Conservation (phyloP, 1,284 basidiomycete species). For the Cutaneotrichosporon sp. region DNA sequence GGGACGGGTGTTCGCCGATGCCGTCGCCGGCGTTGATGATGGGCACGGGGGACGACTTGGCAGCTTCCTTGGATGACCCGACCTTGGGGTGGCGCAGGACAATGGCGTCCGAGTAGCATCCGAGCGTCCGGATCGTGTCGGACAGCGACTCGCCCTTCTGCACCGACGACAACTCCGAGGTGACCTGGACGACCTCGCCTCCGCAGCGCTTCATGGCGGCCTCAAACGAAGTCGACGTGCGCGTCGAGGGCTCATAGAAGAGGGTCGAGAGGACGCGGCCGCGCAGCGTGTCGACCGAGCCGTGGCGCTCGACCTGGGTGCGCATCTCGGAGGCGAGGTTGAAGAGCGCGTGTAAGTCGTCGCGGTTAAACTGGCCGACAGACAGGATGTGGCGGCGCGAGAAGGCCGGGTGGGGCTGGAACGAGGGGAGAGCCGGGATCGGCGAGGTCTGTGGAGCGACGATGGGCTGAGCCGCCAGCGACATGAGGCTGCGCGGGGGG, state of each 20-base stretch:
- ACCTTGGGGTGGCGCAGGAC: constrained; percentile 92
- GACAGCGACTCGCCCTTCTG: constrained; percentile 90
- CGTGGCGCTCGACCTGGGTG: constrained; percentile 86
- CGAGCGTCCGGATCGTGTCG: constrained; percentile 91
- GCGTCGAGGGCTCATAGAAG: constrained; percentile 97
- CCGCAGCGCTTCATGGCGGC: constrained; percentile 98
- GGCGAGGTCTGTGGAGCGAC: constrained; percentile 15
- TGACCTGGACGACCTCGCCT: constrained; percentile 84
- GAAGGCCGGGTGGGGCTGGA: constrained; percentile 64
- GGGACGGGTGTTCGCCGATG: constrained; percentile 94
- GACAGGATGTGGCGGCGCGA: constrained; percentile 85
- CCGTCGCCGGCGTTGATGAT: constrained; percentile 97
- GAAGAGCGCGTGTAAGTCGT: constrained; percentile 91
- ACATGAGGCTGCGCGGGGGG: constrained; percentile 37
- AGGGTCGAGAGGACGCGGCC: constrained; percentile 90
- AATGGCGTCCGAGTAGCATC: constrained; percentile 92
- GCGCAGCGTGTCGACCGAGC: constrained; percentile 80
- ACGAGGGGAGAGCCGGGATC: constrained; percentile 50
- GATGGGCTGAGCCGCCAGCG: constrained; percentile 26
- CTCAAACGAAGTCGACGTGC: constrained; percentile 96
- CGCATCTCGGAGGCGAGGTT: constrained; percentile 95
- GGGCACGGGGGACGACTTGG: constrained; percentile 91
- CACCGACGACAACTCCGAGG: constrained; percentile 78
- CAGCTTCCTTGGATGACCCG: constrained; percentile 83
- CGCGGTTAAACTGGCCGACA: constrained; percentile 87